Base-by-base conservation (phyloP, 495 filamentous ascomycete genomes). In the Beverwykella pulmonaria region DNA sequence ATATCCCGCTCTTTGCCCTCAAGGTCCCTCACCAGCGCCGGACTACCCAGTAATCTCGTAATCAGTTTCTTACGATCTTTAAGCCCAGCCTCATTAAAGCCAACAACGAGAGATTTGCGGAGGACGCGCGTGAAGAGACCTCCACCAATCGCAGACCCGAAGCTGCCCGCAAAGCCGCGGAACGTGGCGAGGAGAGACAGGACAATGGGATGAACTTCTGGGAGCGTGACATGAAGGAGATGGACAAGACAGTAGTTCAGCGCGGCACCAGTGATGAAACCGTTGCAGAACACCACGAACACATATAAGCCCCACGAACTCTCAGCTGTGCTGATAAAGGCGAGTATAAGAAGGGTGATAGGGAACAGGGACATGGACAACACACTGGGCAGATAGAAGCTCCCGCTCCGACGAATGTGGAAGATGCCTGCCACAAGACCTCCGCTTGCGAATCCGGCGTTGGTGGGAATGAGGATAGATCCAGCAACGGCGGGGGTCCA, bases 181-280 rank as follows among this genome's bases (percentile, higher is more conserved):
- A 90, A 90, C 4, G 88, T 92, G 7, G 87, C 82, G 0, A 92
- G 66, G 26, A 93, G 74, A 1, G 88, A 83, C 1, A 84, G 90
- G 20, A 87, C 86, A 63, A 93, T 85, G 67, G 87, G 91, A 70
- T 92, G 88, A 14, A 83, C 81, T 4, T 82, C 76, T 0, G 82
- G 80, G 0, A 73, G 75, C 1, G 86, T 87, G n/a, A 91, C 75
- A 67, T 92, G 86, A 15, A 93, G 79, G 6, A 92, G 69, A 66
- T 94, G 91, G 0, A 88, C 88, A 0, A 94, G 81, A 0, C 86
- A 88, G 74, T 93, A 94, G 74, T 91, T 93, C 34, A 93, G 74
- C 10, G 85, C 77, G 0, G 88, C 86, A 22, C 90, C 90, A 2
- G 87, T 86, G 65, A 81, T 82, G n/a, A 90, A 73, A 0, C 90